Base-by-base conservation (phyloP, 2,329 filamentous ascomycete genomes). In the Chaetoscypha palmicola region DNA sequence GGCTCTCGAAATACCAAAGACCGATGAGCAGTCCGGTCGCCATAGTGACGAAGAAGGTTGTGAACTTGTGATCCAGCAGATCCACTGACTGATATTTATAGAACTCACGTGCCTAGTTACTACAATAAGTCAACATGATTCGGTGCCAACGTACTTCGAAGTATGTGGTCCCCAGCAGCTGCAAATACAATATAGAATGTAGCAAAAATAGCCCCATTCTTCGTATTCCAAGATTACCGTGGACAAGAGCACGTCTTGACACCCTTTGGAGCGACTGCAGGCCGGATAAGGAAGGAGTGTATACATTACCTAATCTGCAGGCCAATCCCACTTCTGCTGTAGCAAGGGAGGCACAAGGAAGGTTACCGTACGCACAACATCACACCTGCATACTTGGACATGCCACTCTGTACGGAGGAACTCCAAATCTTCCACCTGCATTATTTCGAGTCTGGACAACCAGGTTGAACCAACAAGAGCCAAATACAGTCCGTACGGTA, bases 181-280 rank as follows among this genome's bases (percentile, higher is more conserved):
- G 28, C 28, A 31, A 4, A 10, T 31, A 31, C 28, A 31, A 31
- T 31, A 31, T 31, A 31, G 11, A 16, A 4, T 34, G 3, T 17
- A 5, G 22, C 17, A 23, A 31, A 40, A 40, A 40, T 40, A 40
- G 38, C 38, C 32, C 31, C 16, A 14, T 21, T n/a, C 17, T 32
- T 40, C 23, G 36, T 38, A 38, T 38, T 28, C 36, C 24, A 16
- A 28, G n/a, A 38, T 38, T 24, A 11, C 23, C 17, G 28, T 31
- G 12, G 12, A 14, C 3, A 31, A 14, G 16, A 7, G 24, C 5
- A 16, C 9, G 32, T 3, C 16, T 34, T 34, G 12, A 34, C 32
- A 19, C 32, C 16, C 32, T 34, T 31, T 31, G 28, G 32, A 34
- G 19, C n/a, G 17, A 34, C 17, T 12, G n/a, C 12, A 34, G 3